These are phyloP conservation scores for Taxillus chinensis DNA, from an alignment of 164 flowering plant genomes.

Conservation along the genomic window DNA sequence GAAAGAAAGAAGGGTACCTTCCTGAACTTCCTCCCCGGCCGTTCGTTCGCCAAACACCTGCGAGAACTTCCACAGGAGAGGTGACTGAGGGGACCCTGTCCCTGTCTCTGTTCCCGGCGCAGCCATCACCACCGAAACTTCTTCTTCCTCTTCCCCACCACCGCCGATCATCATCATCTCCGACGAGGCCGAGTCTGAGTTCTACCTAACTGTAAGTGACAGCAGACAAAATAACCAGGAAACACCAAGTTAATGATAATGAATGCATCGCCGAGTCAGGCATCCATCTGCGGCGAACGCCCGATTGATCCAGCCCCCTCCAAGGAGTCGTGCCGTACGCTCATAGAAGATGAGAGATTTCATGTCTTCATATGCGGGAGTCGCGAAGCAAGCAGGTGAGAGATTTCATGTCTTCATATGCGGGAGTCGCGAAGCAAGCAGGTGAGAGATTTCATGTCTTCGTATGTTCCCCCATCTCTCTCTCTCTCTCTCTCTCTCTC, in stretches of 20 bases:
- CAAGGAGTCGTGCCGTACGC: too few relatives aligned
- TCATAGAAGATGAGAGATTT: too few relatives aligned
- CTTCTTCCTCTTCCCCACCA: conserved; percentile 22
- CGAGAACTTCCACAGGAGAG: conserved; percentile 82
- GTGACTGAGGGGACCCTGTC: conserved; percentile 16
- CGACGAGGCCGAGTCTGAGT: too few relatives aligned
- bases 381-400: too few relatives aligned
- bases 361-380: too few relatives aligned
- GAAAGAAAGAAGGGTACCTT: conserved; percentile 30
- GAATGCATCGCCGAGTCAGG: background rate
- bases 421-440: too few relatives aligned
- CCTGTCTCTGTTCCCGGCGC: conserved; percentile 8
- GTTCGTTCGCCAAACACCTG: conserved; percentile 84
- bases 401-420: too few relatives aligned
- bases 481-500: conserved; percentile 2
- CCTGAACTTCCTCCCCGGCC: conserved; percentile 83
- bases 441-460: background rate
- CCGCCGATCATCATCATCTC: conserved; percentile 27
- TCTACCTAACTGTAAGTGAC: background rate
- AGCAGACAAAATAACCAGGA: background rate
- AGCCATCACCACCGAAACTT: conserved; percentile 7
- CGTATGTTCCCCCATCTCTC: background rate
- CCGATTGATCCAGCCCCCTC: too few relatives aligned
- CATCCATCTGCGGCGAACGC: background rate
- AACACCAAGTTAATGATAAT: background rate